These are phyloP conservation scores for Aspergillus asperescens DNA, from an alignment of 495 filamentous ascomycete species.

Conservation along the genomic window DNA sequence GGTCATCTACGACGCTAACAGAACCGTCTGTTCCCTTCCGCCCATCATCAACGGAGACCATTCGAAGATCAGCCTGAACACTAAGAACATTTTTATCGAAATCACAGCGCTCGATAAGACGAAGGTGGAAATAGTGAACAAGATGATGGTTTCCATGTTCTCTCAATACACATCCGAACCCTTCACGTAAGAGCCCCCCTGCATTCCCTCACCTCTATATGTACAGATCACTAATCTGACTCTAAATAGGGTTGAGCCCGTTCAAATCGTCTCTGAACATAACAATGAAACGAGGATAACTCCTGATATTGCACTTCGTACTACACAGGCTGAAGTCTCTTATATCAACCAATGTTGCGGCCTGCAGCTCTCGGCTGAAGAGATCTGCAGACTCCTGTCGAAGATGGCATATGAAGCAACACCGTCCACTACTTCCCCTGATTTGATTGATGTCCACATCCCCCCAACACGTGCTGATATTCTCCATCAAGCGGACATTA, in stretches of 20 bases:
- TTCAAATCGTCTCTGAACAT: slow-evolving; percentile 86
- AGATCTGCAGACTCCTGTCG: slow-evolving; percentile 68
- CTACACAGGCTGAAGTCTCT: slow-evolving; percentile 73
- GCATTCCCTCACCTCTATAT: neutral
- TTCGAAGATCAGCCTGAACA: slow-evolving; percentile 88
- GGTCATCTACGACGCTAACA: slow-evolving; percentile 88
- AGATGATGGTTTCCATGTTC: slow-evolving; percentile 96
- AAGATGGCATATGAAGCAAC: slow-evolving; percentile 81
- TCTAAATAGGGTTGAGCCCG: slow-evolving; percentile 64
- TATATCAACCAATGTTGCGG: slow-evolving; percentile 94
- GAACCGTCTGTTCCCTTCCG: slow-evolving; percentile 84
- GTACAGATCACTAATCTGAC: neutral
- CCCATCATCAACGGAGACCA: slow-evolving; percentile 97
- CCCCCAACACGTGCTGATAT: slow-evolving; percentile 91
- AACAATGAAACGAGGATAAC: slow-evolving; percentile 75
- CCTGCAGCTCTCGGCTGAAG: slow-evolving; percentile 60
- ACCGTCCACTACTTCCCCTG: slow-evolving; percentile 58
- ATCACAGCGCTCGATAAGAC: slow-evolving; percentile 96
- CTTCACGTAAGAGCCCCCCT: slow-evolving; percentile 56
- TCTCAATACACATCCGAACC: slow-evolving; percentile 80
- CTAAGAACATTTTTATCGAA: slow-evolving; percentile 92
- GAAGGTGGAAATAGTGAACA: slow-evolving; percentile 92
- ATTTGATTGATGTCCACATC: slow-evolving; percentile 71
- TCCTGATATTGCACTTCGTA: slow-evolving; percentile 70
- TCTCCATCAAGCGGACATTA: slow-evolving; percentile 93